A percentile compares a stretch with the other conserved stretches of the same genome.
These are phyloP conservation scores for Leccinum angustisporum DNA, from an alignment of 1,284 basidiomycete genomes.

Conservation along the genomic window DNA sequence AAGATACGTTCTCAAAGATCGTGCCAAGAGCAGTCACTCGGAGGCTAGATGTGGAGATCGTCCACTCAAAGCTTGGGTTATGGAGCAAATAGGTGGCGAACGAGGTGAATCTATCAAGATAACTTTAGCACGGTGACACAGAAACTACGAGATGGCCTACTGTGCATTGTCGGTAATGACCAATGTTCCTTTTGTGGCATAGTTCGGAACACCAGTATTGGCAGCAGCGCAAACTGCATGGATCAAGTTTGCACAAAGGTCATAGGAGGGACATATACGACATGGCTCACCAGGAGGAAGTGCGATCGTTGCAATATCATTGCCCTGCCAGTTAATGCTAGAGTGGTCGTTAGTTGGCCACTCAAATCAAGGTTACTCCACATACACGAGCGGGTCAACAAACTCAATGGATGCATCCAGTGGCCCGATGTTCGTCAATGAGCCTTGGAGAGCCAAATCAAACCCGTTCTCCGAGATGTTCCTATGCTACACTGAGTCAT, in stretches of 20 bases:
- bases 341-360: conserved; percentile 6
- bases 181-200: conserved; percentile 50
- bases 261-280: neutral
- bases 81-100: conserved; percentile 71
- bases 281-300: conserved; percentile 51
- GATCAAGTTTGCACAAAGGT: neutral
- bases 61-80: conserved; percentile 69
- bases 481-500: conserved; percentile 39
- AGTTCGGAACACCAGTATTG: conserved; percentile 66
- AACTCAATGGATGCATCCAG: conserved; percentile 67
- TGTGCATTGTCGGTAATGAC: conserved; percentile 51
- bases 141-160: conserved; percentile 36
- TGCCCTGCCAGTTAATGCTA: conserved; percentile 66
- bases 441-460: conserved; percentile 56
- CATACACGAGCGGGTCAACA: conserved; percentile 51
- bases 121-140: neutral
- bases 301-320: conserved; percentile 64
- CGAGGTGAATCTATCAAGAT: conserved; percentile 52
- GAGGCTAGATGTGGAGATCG: conserved; percentile 61
- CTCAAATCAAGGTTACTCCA: conserved; percentile 14
- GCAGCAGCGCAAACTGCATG: conserved; percentile 65
- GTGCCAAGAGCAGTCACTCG: conserved; percentile 68
- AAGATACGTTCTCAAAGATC: conserved; percentile 64
- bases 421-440: conserved; percentile 61
- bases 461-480: conserved; percentile 66